A percentile compares a stretch with the other conserved stretches of the same genome.
Conservation (phyloP, 192 early-diverging fungal genomes). For the Coemansia sp. region DNA sequence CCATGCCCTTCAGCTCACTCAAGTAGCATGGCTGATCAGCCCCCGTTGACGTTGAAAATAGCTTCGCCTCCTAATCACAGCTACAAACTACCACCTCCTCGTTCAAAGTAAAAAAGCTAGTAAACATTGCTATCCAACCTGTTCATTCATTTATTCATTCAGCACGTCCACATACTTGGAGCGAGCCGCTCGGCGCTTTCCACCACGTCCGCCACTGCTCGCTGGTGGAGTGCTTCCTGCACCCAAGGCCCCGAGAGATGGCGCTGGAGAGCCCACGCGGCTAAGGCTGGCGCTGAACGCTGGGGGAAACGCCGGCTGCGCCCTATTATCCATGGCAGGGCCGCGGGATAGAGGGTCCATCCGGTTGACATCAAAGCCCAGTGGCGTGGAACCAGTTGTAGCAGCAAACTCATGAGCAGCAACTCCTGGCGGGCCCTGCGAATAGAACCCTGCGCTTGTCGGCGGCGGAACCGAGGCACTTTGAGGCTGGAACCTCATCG, state of each 20-base stretch:
- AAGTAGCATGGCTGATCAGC: conserved; percentile 53
- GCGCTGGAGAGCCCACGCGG: conserved; percentile 28
- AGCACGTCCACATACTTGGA: conserved; percentile 53
- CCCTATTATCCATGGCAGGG: background rate
- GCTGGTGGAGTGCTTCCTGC: conserved; percentile 10
- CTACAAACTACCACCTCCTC: no score
- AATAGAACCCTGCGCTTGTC: background rate
- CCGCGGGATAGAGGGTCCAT: background rate
- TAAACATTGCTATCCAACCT: background rate
- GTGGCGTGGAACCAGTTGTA: background rate
- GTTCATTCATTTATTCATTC: conserved; percentile 13
- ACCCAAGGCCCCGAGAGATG: conserved; percentile 2
- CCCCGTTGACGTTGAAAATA: no score
- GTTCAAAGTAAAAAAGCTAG: no score
- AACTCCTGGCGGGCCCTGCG: background rate
- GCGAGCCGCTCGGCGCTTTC: conserved; percentile 42
- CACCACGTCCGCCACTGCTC: conserved; percentile 8
- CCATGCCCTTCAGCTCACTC: conserved; percentile 72
- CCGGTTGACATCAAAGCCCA: background rate
- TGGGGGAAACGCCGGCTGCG: conserved; percentile 7
- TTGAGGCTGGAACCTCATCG: conserved; percentile 28
- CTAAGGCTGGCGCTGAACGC: conserved; percentile 18
- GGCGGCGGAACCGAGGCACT: conserved; percentile 15
- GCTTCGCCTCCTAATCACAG: no score
- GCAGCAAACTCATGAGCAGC: background rate